Base-by-base conservation (phyloP, 352 stramenopile species). In the Pythium myriotylum region DNA sequence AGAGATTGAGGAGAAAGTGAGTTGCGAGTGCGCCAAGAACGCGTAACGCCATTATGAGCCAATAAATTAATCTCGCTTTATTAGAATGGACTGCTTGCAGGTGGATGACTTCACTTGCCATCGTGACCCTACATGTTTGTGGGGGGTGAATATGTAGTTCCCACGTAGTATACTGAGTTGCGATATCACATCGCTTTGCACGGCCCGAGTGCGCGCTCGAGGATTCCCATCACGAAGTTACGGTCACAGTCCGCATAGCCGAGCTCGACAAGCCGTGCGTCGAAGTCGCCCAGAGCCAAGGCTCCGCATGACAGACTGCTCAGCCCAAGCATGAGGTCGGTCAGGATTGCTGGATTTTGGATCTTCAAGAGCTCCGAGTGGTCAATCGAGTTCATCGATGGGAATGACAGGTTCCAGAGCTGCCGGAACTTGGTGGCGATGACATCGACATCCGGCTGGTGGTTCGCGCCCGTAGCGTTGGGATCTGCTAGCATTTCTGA, bases 261-360 rank as follows among this genome's bases (percentile, higher is more conserved):
- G 13, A 92, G 70, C 59, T 89, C 79, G 0, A 78, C 65, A 8
- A 92, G 70, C 22, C 71, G 72, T 17, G 74, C 73, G 32, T 82
- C 81, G 33, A 92, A 83, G 35, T 83, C 70, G 19, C 70, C 67
- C 4, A 86, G 63, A 8, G 76, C 87, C n/a, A 89, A 56, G 2
- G 79, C 73, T 14, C 81, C 81, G 24, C 76, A 89, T 22, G 83
- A 80, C n/a, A 90, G 40, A 49, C 76, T 89, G 69, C 83, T 92
- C 65, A 94, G 79, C 13, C 76, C 79, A n/a, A 94, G 79, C 77
- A 94, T 89, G 1, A 91, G 69, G 48, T 94, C 82, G 45, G 82
- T 84, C 3, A 91, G 72, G 42, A 94, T 82, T 46, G 73, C 68
- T 0, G 82, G 80, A 33, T 88, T 75, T 42, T 79, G 58, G 35